Conservation (phyloP, 805 yeast species). For the Teunomyces stri region DNA sequence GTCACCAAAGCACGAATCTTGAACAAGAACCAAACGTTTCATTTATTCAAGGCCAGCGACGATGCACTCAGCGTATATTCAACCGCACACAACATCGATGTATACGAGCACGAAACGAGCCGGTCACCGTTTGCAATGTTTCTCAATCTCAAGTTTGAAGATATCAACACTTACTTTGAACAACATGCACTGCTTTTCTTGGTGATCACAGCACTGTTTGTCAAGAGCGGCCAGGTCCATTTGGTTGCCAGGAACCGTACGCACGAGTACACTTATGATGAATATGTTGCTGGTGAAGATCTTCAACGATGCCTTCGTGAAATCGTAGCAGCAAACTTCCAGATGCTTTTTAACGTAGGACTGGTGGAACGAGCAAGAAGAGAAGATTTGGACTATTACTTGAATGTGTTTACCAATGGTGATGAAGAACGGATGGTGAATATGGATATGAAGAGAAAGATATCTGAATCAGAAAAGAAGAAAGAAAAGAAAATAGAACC, state of each 20-base stretch:
- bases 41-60: conserved; percentile 58
- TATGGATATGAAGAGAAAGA: not conserved
- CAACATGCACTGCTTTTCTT: conserved; percentile 34
- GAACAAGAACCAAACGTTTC: conserved; percentile 81
- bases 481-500: not conserved
- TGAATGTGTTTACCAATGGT: conserved; percentile 4
- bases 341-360: conserved; percentile 8
- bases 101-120: conserved; percentile 52
- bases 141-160: conserved; percentile 53
- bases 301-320: conserved; percentile 17
- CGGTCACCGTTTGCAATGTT: conserved; percentile 66
- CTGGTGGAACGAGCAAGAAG: conserved; percentile 11
- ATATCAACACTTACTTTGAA: conserved; percentile 19
- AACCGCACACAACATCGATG: conserved; percentile 63
- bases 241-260: conserved; percentile 17
- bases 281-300: conserved; percentile 4
- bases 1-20: conserved; percentile 69
- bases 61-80: conserved; percentile 46
- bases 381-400: conserved; percentile 15
- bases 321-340: conserved; percentile 18
- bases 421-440: not conserved
- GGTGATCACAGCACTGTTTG: conserved; percentile 43
- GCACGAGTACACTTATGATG: conserved; percentile 17
- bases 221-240: conserved; percentile 12
- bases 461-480: not conserved